Evolutionary conservation across 805 yeast species (phyloP), one percentile per base, ranked within the genome.

Genomic region (Ogataea allantospora): DNA sequence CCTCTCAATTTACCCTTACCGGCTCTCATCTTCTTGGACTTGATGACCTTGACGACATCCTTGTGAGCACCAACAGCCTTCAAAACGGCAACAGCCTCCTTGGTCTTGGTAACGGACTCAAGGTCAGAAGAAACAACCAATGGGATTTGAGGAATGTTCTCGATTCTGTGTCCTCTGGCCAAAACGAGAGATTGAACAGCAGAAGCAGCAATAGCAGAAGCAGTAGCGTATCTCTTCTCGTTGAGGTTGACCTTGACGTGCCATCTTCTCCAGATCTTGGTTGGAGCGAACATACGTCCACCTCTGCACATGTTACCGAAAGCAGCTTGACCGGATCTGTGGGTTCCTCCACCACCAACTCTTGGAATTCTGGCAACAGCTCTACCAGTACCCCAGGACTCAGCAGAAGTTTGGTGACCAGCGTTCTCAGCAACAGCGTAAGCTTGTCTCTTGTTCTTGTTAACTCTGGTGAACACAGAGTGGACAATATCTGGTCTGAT

Each of bases 301-400:
- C 97, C 97, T 77, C 99, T 91, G 83, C 99, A 93, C 99, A 93
- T 93, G 93, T 93, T 93, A 84, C 99, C 99, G 83, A 93, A 93
- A 71, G 99, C 99, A 74, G 88, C 99, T 78, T 93, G 99, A 74
- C 99, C 99, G 57, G 98, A 79, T 78, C 99, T 89, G 95, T 88
- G 96, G 72, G 99, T 93, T 86, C 99, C 99, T 71, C 95, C 89
- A 80, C 99, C 99, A 77, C 96, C 96, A 70, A 93, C 98, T 83
- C 99, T 89, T 80, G 99, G 99, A 73, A 93, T 91, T 83, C 99
- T 91, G 78, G 99, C 98, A 68, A 93, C 96, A 76, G 99, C 99
- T 81, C 99, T 89, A 82, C 99, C 99, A 64, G 99, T 93, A 88
- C 99, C 99, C 99, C 99, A 93, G 54, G 99, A 93, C 78, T 88